Conservation (phyloP, 2,329 filamentous ascomycete genomes). For the Coleophoma crateriformis region DNA sequence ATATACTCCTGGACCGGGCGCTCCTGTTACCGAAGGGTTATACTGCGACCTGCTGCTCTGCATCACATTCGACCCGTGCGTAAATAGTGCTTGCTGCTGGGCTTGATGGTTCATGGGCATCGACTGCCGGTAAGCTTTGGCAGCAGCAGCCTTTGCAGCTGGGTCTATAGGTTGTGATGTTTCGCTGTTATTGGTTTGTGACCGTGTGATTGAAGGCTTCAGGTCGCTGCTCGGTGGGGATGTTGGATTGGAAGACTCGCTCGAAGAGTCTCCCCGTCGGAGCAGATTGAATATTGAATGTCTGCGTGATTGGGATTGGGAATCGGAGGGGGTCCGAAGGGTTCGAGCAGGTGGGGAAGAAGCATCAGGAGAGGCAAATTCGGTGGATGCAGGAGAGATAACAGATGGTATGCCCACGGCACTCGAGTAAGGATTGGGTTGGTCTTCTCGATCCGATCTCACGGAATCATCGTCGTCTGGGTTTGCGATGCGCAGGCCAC, state of each 20-base stretch:
- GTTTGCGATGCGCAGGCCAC: slow-evolving; percentile 94
- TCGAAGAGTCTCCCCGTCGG: slow-evolving; percentile 18
- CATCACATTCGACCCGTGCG: slow-evolving; percentile 35
- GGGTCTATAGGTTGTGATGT: slow-evolving; percentile 18
- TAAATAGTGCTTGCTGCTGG: slow-evolving; percentile 33
- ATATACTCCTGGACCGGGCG: slow-evolving; percentile 42
- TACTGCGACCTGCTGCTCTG: slow-evolving; percentile 30
- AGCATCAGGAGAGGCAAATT: slow-evolving; percentile 8
- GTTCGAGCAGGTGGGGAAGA: slow-evolving; percentile 11
- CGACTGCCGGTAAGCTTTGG: slow-evolving; percentile 34
- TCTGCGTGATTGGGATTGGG: slow-evolving; percentile 23
- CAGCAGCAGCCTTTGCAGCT: slow-evolving; percentile 17
- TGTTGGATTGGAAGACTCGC: slow-evolving; percentile 13
- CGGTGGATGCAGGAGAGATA: slow-evolving; percentile 2
- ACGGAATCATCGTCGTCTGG: slow-evolving; percentile 60
- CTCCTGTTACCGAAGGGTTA: slow-evolving; percentile 26
- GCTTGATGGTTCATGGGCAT: slow-evolving; percentile 37
- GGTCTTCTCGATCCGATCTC: slow-evolving; percentile 15
- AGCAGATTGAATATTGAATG: slow-evolving; percentile 30
- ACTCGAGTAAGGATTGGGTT: slow-evolving; percentile 16
- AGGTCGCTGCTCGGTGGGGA: slow-evolving; percentile 14
- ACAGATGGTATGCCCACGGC: not conserved
- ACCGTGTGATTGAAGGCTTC: slow-evolving; percentile 9
- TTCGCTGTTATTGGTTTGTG: slow-evolving; percentile 24
- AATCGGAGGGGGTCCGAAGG: slow-evolving; percentile 20